phyloP scores from a whole-genome alignment of 495 filamentous ascomycete species.

The Neurospora tetrasperma region DNA sequence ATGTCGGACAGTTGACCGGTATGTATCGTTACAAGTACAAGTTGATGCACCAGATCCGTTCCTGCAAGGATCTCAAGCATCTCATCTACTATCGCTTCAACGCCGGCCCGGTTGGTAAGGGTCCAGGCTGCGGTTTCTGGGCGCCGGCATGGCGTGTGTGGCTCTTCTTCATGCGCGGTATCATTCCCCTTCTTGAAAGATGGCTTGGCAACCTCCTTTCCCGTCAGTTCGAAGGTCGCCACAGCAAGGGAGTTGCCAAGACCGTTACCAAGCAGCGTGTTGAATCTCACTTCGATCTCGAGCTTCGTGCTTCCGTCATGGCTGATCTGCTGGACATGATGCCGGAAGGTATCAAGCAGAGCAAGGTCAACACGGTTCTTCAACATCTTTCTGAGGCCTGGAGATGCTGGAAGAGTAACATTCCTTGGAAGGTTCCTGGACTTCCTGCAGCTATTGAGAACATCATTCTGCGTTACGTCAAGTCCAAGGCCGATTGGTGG shows the following conservation, averaged over 20 bases:
- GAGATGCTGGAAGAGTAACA: slow-evolving; percentile 99
- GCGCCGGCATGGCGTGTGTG: slow-evolving; percentile 98
- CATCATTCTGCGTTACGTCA: slow-evolving; percentile 95
- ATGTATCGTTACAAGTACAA: slow-evolving; percentile 99
- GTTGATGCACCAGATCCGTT: slow-evolving; percentile 99
- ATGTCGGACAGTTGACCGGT: slow-evolving; percentile 95
- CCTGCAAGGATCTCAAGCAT: slow-evolving; percentile 99
- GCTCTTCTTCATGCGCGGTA: slow-evolving; percentile 99
- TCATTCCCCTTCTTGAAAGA: slow-evolving; percentile 90
- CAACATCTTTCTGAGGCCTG: slow-evolving; percentile 97
- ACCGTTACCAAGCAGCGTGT: slow-evolving; percentile 99
- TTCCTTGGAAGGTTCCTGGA: slow-evolving; percentile 98
- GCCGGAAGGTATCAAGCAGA: slow-evolving; percentile 99
- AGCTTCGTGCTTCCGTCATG: slow-evolving; percentile 97
- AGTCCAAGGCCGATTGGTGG: slow-evolving; percentile 99
- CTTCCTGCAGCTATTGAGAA: slow-evolving; percentile 96
- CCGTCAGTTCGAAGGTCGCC: slow-evolving; percentile 95
- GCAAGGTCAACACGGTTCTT: slow-evolving; percentile 96
- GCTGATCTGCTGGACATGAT: slow-evolving; percentile 99
- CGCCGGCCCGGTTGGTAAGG: slow-evolving; percentile 93
- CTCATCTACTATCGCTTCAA: slow-evolving; percentile 99
- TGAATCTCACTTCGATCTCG: slow-evolving; percentile 96
- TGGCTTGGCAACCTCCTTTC: slow-evolving; percentile 97
- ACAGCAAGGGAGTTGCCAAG: slow-evolving; percentile 98
- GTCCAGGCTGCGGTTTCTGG: slow-evolving; percentile 98